A percentile compares a stretch with the other conserved stretches of the same genome.
These are phyloP conservation scores for Pythium rishiriense DNA, from an alignment of 352 stramenopile species.

Conservation along the genomic window DNA sequence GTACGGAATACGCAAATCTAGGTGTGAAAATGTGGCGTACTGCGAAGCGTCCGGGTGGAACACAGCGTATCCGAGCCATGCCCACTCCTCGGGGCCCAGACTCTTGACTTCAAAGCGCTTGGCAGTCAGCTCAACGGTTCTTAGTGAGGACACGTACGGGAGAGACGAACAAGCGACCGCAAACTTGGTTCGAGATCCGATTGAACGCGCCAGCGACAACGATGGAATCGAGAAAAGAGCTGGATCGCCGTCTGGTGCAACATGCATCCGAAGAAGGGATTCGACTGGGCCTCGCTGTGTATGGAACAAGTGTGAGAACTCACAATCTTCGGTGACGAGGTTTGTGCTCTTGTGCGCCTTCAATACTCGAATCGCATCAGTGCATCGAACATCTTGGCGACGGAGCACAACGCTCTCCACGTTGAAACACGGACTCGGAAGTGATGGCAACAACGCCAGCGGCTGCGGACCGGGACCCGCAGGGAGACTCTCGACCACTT, in stretches of 20 bases:
- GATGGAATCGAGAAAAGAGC: neutral
- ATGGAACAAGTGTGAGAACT: conserved; percentile 12
- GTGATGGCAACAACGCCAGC: neutral
- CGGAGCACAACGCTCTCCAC: neutral
- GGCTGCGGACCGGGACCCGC: no score
- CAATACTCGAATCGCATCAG: neutral
- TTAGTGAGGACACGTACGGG: neutral
- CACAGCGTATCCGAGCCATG: conserved; percentile 9
- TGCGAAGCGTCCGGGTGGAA: conserved; percentile 7
- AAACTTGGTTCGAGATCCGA: conserved; percentile 7
- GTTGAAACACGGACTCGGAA: neutral
- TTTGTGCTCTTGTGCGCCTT: neutral
- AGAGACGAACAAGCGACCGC: conserved; percentile 4
- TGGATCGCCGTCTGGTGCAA: neutral
- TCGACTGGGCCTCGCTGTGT: neutral
- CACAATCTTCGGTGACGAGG: conserved; percentile 5
- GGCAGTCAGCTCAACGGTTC: neutral
- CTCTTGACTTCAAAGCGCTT: neutral
- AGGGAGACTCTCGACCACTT: neutral
- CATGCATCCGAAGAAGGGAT: no score
- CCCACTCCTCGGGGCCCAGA: conserved; percentile 1
- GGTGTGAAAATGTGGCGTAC: neutral
- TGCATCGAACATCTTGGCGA: conserved; percentile 1
- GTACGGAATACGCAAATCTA: neutral
- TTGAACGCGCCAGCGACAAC: conserved; percentile 1